A percentile compares a stretch with the other conserved stretches of the same genome.
Conservation (phyloP, 192 early-diverging fungal species). For the Coemansia sp. region DNA sequence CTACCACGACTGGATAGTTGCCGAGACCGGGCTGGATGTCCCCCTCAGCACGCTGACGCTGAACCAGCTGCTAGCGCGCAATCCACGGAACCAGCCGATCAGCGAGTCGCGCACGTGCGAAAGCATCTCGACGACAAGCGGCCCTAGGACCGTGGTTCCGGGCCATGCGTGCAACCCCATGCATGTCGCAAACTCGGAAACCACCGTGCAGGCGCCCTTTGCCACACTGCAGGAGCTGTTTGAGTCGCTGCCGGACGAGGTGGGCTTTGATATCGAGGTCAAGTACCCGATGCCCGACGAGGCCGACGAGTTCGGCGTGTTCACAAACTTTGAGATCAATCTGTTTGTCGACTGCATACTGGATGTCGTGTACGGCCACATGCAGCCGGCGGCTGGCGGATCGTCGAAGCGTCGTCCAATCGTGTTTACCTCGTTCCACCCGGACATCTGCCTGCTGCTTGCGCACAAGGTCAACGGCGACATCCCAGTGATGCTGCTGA, state of each 20-base stretch:
- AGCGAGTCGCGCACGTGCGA: slow-evolving; percentile 25
- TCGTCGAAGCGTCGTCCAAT: slow-evolving; percentile 60
- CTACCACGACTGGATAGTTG: slow-evolving; percentile 91
- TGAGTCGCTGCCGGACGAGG: slow-evolving; percentile 64
- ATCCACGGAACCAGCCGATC: slow-evolving; percentile 35
- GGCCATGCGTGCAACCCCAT: slow-evolving; percentile 32
- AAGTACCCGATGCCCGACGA: slow-evolving; percentile 95
- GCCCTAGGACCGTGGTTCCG: background rate
- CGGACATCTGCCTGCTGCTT: slow-evolving; percentile 79
- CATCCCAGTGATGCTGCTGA: slow-evolving; percentile 90
- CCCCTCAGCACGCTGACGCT: slow-evolving; percentile 65
- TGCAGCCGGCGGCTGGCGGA: slow-evolving; percentile 10
- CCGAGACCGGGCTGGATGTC: slow-evolving; percentile 68
- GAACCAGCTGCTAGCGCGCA: slow-evolving; percentile 64
- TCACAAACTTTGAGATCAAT: slow-evolving; percentile 74
- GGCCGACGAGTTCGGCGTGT: slow-evolving; percentile 71
- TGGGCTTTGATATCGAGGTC: slow-evolving; percentile 94
- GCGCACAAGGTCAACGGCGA: slow-evolving; percentile 78
- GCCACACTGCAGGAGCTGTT: slow-evolving; percentile 79
- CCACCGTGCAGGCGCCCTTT: slow-evolving; percentile 84
- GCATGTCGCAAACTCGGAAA: slow-evolving; percentile 72
- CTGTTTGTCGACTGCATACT: slow-evolving; percentile 83
- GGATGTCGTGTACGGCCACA: slow-evolving; percentile 62
- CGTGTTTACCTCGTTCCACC: slow-evolving; percentile 92
- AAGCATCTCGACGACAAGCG: slow-evolving; percentile 8